Evolutionary conservation across 768 basidiomycete species (phyloP), one percentile per base, ranked within the genome.

Genomic region (Pulveroboletus frians): DNA sequence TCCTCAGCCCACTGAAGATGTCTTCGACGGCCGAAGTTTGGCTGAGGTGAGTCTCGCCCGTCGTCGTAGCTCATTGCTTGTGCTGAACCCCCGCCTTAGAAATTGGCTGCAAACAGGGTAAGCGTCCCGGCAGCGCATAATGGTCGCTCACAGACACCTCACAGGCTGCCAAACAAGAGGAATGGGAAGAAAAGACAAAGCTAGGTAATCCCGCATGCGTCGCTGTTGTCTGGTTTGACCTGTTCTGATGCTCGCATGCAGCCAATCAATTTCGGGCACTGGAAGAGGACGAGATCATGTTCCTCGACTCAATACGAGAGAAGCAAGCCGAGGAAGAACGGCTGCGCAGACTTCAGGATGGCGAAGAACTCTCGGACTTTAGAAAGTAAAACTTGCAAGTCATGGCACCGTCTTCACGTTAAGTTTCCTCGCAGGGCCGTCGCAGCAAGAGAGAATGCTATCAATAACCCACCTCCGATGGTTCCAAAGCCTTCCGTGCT

Each of bases 101-200:
- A 91, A 89, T 76, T 92, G 49, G 90, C 90, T 57, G 87, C 88
- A 38, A 92, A 92, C 66, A 88, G 79, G 76, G 88, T 88, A 65
- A 65, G 74, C 23, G 64, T 5, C 52, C 37, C 27, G 46, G 31
- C 36, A 5, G 18, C 47, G 39, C 47, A 31, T 43, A 42, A 17
- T 29, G 41, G 29, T 39, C 46, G 39, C 37, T 61, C 47, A 64
- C 29, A 46, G 37, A 48, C 20, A 39, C 38, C 31, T 2, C 42
- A 17, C 55, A 90, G 88, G 81, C 84, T 60, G 88, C 88, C 55
- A 91, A 92, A 67, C 88, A 92, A 69, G 90, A 92, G 66, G 88
- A 92, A 80, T 92, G 88, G 87, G 90, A 92, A 63, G 87, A 90
- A 66, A 87, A 87, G 64, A 88, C 81, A 52, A 91, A 90, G 65